A percentile compares a stretch with the other conserved stretches of the same genome.
Conservation (phyloP, 192 early-diverging fungal species). For the Entophlyctis luteolus region DNA sequence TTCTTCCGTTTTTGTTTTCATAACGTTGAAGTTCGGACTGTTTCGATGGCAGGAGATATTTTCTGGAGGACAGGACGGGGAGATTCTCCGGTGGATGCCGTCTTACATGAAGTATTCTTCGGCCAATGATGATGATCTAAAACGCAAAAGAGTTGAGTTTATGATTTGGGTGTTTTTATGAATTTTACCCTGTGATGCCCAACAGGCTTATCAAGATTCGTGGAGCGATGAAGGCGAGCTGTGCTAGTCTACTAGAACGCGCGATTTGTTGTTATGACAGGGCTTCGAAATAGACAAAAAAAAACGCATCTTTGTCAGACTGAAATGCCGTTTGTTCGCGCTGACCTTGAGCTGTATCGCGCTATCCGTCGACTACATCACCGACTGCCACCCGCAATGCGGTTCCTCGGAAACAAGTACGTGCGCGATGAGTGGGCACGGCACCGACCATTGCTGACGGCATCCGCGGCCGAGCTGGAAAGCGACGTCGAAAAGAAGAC, state of each 20-base stretch:
- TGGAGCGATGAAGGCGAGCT: background rate
- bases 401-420: slow-evolving; percentile 30
- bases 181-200: background rate
- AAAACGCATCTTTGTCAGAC: background rate
- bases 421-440: slow-evolving; percentile 19
- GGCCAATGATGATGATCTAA: background rate
- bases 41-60: background rate
- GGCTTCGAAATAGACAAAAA: no score
- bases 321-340: background rate
- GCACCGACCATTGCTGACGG: slow-evolving; percentile 11
- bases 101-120: background rate
- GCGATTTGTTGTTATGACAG: no score
- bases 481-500: background rate
- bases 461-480: background rate
- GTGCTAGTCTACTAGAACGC: no score
- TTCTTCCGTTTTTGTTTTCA: background rate
- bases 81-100: slow-evolving; percentile 14
- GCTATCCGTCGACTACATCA: slow-evolving; percentile 21
- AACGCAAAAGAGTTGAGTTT: background rate
- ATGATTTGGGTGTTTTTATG: no score
- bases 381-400: slow-evolving; percentile 20
- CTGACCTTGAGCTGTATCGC: slow-evolving; percentile 18
- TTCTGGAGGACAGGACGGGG: slow-evolving; percentile 16
- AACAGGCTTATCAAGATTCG: background rate
- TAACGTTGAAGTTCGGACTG: no score